Evolutionary conservation across 805 yeast species (phyloP), one percentile per base, ranked within the genome.

Genomic region (Diddensiella santjacobensis): DNA sequence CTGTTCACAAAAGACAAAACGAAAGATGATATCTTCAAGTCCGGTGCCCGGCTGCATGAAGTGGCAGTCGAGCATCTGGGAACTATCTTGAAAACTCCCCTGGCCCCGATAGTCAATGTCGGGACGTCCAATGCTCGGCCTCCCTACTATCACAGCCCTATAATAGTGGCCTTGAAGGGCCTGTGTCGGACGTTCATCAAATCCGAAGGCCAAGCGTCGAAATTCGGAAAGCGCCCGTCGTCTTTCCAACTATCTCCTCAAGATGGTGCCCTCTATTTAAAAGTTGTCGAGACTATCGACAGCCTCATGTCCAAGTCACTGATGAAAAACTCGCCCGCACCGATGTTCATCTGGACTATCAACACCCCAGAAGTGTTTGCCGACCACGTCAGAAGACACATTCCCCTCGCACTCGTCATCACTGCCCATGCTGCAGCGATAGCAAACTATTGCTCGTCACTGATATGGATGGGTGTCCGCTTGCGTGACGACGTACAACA

Each of bases 261-360:
- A 13, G 44, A 40, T 22, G 33, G 30, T 15, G 26, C 17, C 15
- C 18, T 40, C 15, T 40, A 40, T 26, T 17, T 40, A 19, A 11
- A 29, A n/a, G 31, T 29, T 13, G 22, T 40, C 11, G 44, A 40
- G 18, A 23, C 35, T 3, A 23, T 40, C 6, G n/a, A 29, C n/a
- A 26, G 26, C 10, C 17, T 40, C 2, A 24, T 40, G 33, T 10
- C 44, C 2, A 22, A 24, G 30, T 11, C 44, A 3, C 18, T 40
- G 18, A 24, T n/a, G n/a, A 40, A 23, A 2, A 22, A 35, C 18
- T 40, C 44, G 6, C 33, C 30, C 6, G 31, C 18, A 4, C 30
- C 44, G 8, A 40, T 40, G 44, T 40, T 40, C 11, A 11, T 40
- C 11, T 40, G 44, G 44, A 22, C 26, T 5, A 22, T 40, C 35